Evolutionary conservation across 768 basidiomycete species (phyloP).

Genomic region (Asterophora parasitica): DNA sequence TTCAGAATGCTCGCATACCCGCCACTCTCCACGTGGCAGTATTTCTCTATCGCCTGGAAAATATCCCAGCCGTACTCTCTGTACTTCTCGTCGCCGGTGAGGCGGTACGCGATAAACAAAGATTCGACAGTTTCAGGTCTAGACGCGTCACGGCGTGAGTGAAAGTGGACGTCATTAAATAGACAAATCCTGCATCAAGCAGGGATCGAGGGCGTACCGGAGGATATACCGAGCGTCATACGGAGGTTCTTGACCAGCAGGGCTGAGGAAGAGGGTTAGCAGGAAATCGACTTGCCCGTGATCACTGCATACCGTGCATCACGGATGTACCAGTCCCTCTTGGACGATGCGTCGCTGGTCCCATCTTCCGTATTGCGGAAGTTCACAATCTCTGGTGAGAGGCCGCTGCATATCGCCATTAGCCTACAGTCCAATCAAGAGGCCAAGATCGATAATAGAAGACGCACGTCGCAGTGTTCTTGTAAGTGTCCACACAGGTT

Average conservation of each 20-base stretch:
- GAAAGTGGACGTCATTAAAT: not conserved
- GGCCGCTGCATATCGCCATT: conserved; percentile 45
- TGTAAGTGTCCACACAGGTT: conserved; percentile 83
- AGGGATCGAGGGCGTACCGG: conserved; percentile 37
- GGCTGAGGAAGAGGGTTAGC: conserved; percentile 10
- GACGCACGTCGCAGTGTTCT: conserved; percentile 68
- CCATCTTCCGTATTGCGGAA: conserved; percentile 61
- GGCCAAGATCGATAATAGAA: not conserved
- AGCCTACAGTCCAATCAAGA: not conserved
- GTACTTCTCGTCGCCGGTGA: conserved; percentile 81
- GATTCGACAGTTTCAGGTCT: conserved; percentile 12
- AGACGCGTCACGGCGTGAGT: too few species aligned
- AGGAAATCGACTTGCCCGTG: too few species aligned
- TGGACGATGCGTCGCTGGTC: conserved; percentile 25
- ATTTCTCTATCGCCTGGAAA: conserved; percentile 83
- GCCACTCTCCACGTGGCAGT: conserved; percentile 72
- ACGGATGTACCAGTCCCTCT: conserved; percentile 88
- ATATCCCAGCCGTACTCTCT: conserved; percentile 86
- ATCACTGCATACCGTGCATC: conserved; percentile 42
- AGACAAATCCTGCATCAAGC: not conserved
- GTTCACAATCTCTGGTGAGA: conserved; percentile 85
- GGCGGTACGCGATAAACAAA: conserved; percentile 84
- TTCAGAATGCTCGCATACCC: conserved; percentile 86
- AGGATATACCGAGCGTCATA: conserved; percentile 94
- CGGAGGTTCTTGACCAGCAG: conserved; percentile 32